These are phyloP conservation scores for Fusarium sp. DNA, from an alignment of 2,329 filamentous ascomycete genomes.

Conservation along the genomic window DNA sequence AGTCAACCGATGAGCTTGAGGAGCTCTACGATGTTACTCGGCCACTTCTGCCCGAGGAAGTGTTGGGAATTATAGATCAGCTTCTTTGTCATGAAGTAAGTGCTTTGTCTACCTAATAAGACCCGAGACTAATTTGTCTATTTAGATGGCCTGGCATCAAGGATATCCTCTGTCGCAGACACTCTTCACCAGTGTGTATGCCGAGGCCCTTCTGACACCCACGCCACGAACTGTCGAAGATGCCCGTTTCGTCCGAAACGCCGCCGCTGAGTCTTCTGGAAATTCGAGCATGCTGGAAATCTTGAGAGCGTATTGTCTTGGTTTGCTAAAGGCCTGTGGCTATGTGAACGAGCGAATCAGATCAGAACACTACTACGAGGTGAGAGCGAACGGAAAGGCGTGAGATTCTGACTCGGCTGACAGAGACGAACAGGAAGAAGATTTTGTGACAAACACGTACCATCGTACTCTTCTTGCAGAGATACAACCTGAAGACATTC, in stretches of 20 bases:
- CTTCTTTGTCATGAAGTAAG: conserved; percentile 86
- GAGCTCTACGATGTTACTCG: conserved; percentile 81
- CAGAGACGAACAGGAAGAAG: conserved; percentile 76
- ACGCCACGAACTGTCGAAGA: conserved; percentile 72
- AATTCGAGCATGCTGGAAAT: conserved; percentile 67
- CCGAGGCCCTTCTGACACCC: conserved; percentile 83
- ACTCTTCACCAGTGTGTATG: conserved; percentile 89
- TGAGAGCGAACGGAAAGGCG: conserved; percentile 47
- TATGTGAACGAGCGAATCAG: conserved; percentile 81
- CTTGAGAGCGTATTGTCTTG: conserved; percentile 87
- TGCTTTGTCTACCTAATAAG: neutral
- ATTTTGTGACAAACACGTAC: conserved; percentile 94
- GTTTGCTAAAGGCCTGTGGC: conserved; percentile 83
- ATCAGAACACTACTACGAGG: conserved; percentile 91
- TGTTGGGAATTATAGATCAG: conserved; percentile 94
- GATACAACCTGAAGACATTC: conserved; percentile 68
- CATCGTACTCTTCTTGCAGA: conserved; percentile 79
- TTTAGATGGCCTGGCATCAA: conserved; percentile 92
- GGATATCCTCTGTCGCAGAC: conserved; percentile 97
- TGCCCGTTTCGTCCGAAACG: conserved; percentile 68
- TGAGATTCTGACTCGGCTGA: neutral
- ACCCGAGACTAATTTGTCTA: conserved; percentile 12
- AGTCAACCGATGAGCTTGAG: conserved; percentile 82
- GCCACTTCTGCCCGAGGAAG: conserved; percentile 77
- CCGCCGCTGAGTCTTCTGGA: conserved; percentile 41